phyloP scores from a whole-genome alignment of 768 basidiomycete genomes.

The Lactarius sanguifluus region DNA sequence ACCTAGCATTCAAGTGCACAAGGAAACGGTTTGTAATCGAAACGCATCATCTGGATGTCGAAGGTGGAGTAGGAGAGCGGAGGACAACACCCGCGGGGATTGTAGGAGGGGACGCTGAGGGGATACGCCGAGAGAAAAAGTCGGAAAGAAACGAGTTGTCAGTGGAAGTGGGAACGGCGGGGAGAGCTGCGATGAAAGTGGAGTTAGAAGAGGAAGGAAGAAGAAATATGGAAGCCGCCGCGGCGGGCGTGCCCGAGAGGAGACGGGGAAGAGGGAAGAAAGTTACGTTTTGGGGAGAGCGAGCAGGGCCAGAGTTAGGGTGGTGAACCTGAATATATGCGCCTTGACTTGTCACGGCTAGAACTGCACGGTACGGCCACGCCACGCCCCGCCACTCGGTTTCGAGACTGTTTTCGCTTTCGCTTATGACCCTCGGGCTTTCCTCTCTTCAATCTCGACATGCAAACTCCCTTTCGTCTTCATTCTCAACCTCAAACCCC shows the following conservation, averaged over 20 bases:
- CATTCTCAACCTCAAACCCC: constrained; percentile 29
- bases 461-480: constrained; percentile 32
- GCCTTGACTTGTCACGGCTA: constrained; percentile 47
- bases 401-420: constrained; percentile 5
- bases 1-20: constrained; percentile 91
- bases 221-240: constrained; percentile 11
- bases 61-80: constrained; percentile 80
- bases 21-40: constrained; percentile 86
- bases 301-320: constrained; percentile 36
- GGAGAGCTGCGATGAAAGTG: constrained; percentile 44
- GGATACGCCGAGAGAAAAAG: constrained; percentile 16
- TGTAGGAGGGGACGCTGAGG: constrained; percentile 28
- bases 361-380: not conserved
- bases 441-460: constrained; percentile 20
- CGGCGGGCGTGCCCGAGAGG: constrained; percentile 23
- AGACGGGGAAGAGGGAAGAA: constrained; percentile 56
- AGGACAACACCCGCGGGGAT: constrained; percentile 54
- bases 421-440: constrained; percentile 4
- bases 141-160: constrained; percentile 1
- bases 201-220: constrained; percentile 47
- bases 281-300: constrained; percentile 67
- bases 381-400: constrained; percentile 5
- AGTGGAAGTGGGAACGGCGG: constrained; percentile 18
- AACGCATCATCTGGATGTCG: constrained; percentile 84
- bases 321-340: constrained; percentile 58